Conservation (phyloP, 768 basidiomycete species). For the Austroboletus eburneus region DNA sequence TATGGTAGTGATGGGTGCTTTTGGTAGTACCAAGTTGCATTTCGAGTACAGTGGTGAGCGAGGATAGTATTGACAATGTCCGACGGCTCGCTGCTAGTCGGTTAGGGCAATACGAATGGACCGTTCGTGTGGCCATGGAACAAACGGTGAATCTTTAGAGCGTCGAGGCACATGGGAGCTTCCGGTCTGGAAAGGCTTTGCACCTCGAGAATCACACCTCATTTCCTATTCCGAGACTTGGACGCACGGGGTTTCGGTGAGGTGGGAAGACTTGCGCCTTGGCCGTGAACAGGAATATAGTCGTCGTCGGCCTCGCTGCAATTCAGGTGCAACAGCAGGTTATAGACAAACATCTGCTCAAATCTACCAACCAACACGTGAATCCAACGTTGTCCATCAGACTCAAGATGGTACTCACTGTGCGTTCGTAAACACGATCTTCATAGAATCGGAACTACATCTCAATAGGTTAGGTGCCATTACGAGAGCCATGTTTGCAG, state of each 20-base stretch:
- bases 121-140: not conserved
- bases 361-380: slow-evolving; percentile 45
- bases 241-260: slow-evolving; percentile 42
- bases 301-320: slow-evolving; percentile 71
- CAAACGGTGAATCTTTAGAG: not conserved
- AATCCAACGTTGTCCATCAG: slow-evolving; percentile 6
- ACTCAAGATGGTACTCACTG: slow-evolving; percentile 54
- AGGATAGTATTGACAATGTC: not conserved
- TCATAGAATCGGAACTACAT: slow-evolving; percentile 84
- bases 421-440: slow-evolving; percentile 86
- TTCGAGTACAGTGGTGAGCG: slow-evolving; percentile 15
- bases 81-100: not conserved
- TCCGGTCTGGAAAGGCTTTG: not conserved
- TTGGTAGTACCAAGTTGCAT: slow-evolving; percentile 8
- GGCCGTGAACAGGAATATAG: slow-evolving; percentile 76
- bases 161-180: not conserved
- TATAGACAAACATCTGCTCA: slow-evolving; percentile 85
- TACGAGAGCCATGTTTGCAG: slow-evolving; percentile 81
- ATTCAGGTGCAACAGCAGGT: slow-evolving; percentile 75
- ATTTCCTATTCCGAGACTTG: slow-evolving; percentile 55
- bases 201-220: not conserved
- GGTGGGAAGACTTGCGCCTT: slow-evolving; percentile 57
- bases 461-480: slow-evolving; percentile 90
- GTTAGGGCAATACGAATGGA: not conserved
- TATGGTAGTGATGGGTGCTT: not conserved